Percentiles rank a stretch among this genome's conserved stretches.
These are phyloP conservation scores for Auriscalpium orientale DNA, from an alignment of 768 basidiomycete genomes.

Conservation along the genomic window DNA sequence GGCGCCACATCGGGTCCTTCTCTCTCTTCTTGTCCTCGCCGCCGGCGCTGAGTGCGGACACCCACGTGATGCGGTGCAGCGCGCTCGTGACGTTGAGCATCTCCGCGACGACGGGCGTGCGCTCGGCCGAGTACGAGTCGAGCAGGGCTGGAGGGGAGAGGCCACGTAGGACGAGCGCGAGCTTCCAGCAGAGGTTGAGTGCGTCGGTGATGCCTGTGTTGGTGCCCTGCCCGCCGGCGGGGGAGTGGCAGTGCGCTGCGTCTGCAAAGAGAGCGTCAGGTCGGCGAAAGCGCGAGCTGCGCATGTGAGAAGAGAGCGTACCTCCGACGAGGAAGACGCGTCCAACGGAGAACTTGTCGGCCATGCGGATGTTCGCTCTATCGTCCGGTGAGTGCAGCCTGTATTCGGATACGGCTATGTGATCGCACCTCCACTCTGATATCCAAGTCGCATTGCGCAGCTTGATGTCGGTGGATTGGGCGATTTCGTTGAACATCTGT, in stretches of 20 bases:
- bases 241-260: constrained; percentile 40
- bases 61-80: constrained; percentile 24
- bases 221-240: constrained; percentile 31
- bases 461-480: constrained; percentile 4
- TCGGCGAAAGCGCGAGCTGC: no score
- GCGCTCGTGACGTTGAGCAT: constrained; percentile 28
- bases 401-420: not conserved
- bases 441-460: constrained; percentile 3
- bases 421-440: not conserved
- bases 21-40: not conserved
- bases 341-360: constrained; percentile 31
- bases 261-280: constrained; percentile 24
- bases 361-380: constrained; percentile 42
- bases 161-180: constrained; percentile 22
- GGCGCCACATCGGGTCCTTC: not conserved
- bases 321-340: constrained; percentile 45
- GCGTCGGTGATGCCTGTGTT: constrained; percentile 24
- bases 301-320: constrained; percentile 7
- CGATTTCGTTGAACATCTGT: constrained; percentile 3
- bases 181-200: constrained; percentile 26
- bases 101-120: constrained; percentile 21
- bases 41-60: constrained; percentile 16
- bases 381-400: constrained; percentile 9
- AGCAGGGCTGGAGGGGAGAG: constrained; percentile 20
- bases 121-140: constrained; percentile 21